Evolutionary conservation across 495 filamentous ascomycete genomes (phyloP).

Genomic region (Penicillium herquei): DNA sequence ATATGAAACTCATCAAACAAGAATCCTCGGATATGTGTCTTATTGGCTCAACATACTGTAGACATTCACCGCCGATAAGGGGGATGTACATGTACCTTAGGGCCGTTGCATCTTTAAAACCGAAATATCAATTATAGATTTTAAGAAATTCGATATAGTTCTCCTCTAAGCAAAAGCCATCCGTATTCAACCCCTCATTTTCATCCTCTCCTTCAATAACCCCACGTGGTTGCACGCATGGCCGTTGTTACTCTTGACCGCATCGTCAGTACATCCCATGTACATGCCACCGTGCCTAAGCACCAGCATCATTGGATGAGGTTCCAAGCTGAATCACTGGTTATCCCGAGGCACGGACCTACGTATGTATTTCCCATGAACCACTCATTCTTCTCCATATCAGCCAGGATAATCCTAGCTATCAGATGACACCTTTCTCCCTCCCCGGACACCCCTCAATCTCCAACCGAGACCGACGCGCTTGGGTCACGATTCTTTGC

Average conservation of each 20-base stretch:
- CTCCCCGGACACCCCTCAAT: background rate
- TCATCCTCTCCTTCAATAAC: background rate
- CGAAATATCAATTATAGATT: too few relatives aligned
- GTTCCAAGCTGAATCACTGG: background rate
- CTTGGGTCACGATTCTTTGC: background rate
- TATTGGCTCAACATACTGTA: background rate
- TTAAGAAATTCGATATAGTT: too few relatives aligned
- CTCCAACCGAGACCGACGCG: background rate
- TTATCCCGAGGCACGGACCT: background rate
- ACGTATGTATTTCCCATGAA: background rate
- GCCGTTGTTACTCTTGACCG: conserved; percentile 12
- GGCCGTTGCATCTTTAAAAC: conserved; percentile 12
- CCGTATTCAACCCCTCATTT: background rate
- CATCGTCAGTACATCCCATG: background rate
- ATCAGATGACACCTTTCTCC: background rate
- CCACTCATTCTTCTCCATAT: background rate
- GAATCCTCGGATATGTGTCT: too few relatives aligned
- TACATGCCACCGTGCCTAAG: too few relatives aligned
- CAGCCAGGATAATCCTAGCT: background rate
- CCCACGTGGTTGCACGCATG: conserved; percentile 20
- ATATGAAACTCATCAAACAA: too few relatives aligned
- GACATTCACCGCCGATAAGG: conserved; percentile 10
- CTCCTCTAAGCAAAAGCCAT: too few relatives aligned
- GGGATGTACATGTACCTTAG: background rate
- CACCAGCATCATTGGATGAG: background rate